Base-by-base conservation (phyloP, 2,329 filamentous ascomycete genomes). In the Lecanosticta acicola region DNA sequence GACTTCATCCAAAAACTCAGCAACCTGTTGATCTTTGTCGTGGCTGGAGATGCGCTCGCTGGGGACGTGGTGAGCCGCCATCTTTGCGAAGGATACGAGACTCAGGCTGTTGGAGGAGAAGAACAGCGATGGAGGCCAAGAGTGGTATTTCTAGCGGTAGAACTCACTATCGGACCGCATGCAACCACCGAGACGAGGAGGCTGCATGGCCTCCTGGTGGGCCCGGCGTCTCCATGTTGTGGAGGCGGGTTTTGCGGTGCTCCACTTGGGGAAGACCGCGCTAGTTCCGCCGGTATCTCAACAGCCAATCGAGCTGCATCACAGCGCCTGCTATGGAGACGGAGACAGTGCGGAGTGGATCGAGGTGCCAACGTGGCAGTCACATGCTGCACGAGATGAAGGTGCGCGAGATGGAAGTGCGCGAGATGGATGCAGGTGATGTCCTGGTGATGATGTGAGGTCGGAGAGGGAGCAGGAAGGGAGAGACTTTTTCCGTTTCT, bases 1-100 rank as follows among this genome's bases (percentile, higher is more conserved):
- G 9, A 54, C 43, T 20, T 57, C 52, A 33, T 57, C 54, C 16
- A 53, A 37, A 19, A 46, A 52, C 11, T 54, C 53, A n/a, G 48
- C 39, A 26, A 26, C 48, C n/a, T 49, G 39, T 39, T 55, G 52
- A 17, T 39, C 44, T 14, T 41, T 45, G n/a, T 46, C 43, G 20
- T 40, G 39, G 21, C 26, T 43, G n/a, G 49, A 49, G 34, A 55
- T 48, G 24, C 50, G 52, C 20, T 57, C 54, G 44, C 50, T 51
- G 36, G 43, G 14, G 10, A 32, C 36, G 1, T 45, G 29, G 45
- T 54, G 46, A 54, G 54, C 46, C 34, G 40, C 48, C 49, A 54
- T 56, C 8, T 43, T 48, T n/a, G n/a, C n/a, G n/a, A n/a, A n/a
- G n/a, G 42, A 24, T 3, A 18, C 5, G 24, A 29, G 5, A 5